Base-by-base conservation (phyloP, 2,329 filamentous ascomycete genomes). In the Hysterium pulicare region DNA sequence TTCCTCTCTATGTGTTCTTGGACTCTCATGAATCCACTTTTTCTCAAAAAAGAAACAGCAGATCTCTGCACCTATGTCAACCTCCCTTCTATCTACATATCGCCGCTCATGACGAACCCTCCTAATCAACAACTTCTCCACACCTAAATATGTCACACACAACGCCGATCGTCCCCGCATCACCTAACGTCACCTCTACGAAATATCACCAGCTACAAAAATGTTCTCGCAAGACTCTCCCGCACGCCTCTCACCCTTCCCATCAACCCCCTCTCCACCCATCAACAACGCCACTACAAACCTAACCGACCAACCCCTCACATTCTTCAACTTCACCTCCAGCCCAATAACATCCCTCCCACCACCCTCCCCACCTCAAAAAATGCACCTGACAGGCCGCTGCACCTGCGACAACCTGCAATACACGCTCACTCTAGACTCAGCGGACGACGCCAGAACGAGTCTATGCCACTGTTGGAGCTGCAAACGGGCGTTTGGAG, bases 401-500 rank as follows among this genome's bases (percentile, higher is more conserved):
- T 79, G 76, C 59, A 73, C 70, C 54, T 79, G 77, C 53, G 61
- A 65, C 42, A 62, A 62, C 7, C 64, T 79, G 42, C 61, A 64
- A 22, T 79, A 78, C 46, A 59, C 66, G 13, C 61, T 79, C 35
- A 57, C 61, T 0, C 64, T 79, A 1, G 48, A 55, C 2, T 70
- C 71, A 6, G 62, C 67, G 4, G 68, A 72, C 6, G 67, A 78
- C 19, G 75, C 75, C 2, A 62, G 74, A 17, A 77, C 75, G 1
- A 74, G 69, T 8, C 51, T 79, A 13, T 79, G 76, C 48, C 75
- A 79, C 54, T 79, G 76, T 51, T 48, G 56, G 15, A 76, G 71
- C 51, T 79, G 76, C 63, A 78, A 75, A 57, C 75, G 74, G 66
- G 75, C 74, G 24, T 76, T 75, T 37, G 74, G 75, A 6, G 65